phyloP scores from a whole-genome alignment of 2,329 filamentous ascomycete genomes.

The Arthrobotrys iridis region DNA sequence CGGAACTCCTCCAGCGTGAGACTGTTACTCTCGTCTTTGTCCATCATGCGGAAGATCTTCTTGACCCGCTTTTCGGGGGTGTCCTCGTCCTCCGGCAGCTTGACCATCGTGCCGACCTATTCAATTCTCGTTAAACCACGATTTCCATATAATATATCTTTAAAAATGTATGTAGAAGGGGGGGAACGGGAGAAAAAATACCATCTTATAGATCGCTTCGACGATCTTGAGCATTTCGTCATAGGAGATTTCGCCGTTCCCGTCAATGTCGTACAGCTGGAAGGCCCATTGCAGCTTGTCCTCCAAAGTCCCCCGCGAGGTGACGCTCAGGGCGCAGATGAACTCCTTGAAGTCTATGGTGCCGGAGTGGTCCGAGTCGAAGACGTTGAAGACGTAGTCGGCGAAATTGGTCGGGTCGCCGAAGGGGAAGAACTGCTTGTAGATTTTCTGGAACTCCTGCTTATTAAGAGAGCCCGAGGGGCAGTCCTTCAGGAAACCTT shows the following conservation, averaged over 20 bases:
- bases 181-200: constrained; percentile 62
- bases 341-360: constrained; percentile 99
- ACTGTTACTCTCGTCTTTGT: constrained; percentile 98
- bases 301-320: constrained; percentile 97
- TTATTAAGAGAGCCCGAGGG: constrained; percentile 96
- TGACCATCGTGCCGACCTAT: constrained; percentile 98
- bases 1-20: constrained; percentile 98
- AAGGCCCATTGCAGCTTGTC: constrained; percentile 99
- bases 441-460: constrained; percentile 99
- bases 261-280: constrained; percentile 98
- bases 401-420: constrained; percentile 97
- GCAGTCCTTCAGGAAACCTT: constrained; percentile 99
- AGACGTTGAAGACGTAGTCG: constrained; percentile 99
- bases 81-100: constrained; percentile 97
- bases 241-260: constrained; percentile 98
- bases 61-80: constrained; percentile 96
- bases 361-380: constrained; percentile 95
- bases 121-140: too few relatives aligned
- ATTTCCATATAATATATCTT: too few relatives aligned
- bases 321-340: constrained; percentile 96
- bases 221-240: constrained; percentile 99
- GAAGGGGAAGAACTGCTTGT: constrained; percentile 99
- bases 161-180: too few relatives aligned
- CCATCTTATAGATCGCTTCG: constrained; percentile 99
- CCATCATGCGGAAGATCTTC: constrained; percentile 99